Percentiles rank a stretch among this genome's conserved stretches.
These are phyloP conservation scores for Phytophthora meadii DNA, from an alignment of 352 stramenopile genomes.

Conservation along the genomic window DNA sequence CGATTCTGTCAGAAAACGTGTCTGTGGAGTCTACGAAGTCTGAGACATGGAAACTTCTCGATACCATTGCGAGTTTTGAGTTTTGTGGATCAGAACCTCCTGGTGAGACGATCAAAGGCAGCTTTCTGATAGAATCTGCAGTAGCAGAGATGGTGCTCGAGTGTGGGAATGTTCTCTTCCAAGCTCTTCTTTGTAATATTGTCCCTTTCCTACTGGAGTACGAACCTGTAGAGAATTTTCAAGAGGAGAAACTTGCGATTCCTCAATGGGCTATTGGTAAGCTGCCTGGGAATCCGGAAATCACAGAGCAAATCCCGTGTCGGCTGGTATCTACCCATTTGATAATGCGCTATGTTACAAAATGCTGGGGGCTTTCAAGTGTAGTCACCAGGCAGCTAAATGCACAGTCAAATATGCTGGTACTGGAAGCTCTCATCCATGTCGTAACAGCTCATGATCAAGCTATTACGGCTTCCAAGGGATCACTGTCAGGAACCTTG, in stretches of 20 bases:
- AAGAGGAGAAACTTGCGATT: conserved; percentile 16
- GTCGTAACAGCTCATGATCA: conserved; percentile 34
- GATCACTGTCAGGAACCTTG: conserved; percentile 29
- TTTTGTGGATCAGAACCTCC: not conserved
- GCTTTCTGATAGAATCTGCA: conserved; percentile 30
- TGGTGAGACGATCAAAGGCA: conserved; percentile 19
- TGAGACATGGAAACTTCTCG: conserved; percentile 29
- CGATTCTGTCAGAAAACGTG: conserved; percentile 6
- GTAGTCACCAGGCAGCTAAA: conserved; percentile 6
- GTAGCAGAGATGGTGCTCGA: conserved; percentile 41
- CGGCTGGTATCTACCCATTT: conserved; percentile 21
- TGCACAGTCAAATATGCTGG: not conserved
- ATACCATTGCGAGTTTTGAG: conserved; percentile 22
- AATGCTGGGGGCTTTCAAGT: conserved; percentile 35
- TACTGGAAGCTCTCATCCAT: conserved; percentile 38
- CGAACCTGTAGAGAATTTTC: conserved; percentile 4
- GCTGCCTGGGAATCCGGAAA: conserved; percentile 7
- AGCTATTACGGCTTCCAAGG: conserved; percentile 28
- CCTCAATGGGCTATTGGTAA: conserved; percentile 17
- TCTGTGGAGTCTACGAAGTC: conserved; percentile 15
- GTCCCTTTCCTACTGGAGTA: conserved; percentile 40
- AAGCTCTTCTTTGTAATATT: conserved; percentile 16
- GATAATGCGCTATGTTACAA: conserved; percentile 43
- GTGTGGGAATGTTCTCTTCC: conserved; percentile 30
- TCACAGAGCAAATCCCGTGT: conserved; percentile 12